A percentile compares a stretch with the other conserved stretches of the same genome.
These are phyloP conservation scores for Aspergillus sclerotialis DNA, from an alignment of 2,329 filamentous ascomycete genomes.

Conservation along the genomic window DNA sequence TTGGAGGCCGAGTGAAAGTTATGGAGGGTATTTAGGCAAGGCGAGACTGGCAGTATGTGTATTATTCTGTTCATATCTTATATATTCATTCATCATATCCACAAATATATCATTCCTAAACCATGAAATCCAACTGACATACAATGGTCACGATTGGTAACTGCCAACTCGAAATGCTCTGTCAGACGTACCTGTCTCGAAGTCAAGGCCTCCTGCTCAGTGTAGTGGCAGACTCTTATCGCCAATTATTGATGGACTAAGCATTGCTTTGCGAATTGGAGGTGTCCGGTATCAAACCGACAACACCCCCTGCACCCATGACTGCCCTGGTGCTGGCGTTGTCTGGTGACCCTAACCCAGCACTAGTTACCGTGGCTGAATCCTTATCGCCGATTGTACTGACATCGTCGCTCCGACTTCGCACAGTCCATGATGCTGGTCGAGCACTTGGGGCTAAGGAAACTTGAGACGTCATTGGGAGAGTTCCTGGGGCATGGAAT, in stretches of 20 bases:
- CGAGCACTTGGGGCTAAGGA: constrained; percentile 11
- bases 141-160: too few relatives aligned
- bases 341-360: constrained; percentile 15
- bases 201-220: too few relatives aligned
- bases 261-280: too few relatives aligned
- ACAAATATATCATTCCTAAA: neutral
- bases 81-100: neutral
- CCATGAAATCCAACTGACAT: neutral
- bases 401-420: constrained; percentile 12
- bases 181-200: too few relatives aligned
- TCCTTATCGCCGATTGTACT: constrained; percentile 24
- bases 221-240: too few relatives aligned
- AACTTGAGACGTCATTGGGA: constrained; percentile 16
- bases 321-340: constrained; percentile 25
- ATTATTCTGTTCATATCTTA: neutral
- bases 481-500: constrained; percentile 20
- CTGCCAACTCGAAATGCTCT: too few relatives aligned
- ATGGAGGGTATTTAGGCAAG: too few relatives aligned
- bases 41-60: neutral
- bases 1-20: too few relatives aligned
- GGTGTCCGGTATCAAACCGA: too few relatives aligned
- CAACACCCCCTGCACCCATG: constrained; percentile 19
- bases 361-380: constrained; percentile 12
- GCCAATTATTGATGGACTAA: too few relatives aligned
- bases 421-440: constrained; percentile 11